These are phyloP conservation scores for Tardiomyces depauwii DNA, from an alignment of 1,139 yeast species.

Conservation along the genomic window DNA sequence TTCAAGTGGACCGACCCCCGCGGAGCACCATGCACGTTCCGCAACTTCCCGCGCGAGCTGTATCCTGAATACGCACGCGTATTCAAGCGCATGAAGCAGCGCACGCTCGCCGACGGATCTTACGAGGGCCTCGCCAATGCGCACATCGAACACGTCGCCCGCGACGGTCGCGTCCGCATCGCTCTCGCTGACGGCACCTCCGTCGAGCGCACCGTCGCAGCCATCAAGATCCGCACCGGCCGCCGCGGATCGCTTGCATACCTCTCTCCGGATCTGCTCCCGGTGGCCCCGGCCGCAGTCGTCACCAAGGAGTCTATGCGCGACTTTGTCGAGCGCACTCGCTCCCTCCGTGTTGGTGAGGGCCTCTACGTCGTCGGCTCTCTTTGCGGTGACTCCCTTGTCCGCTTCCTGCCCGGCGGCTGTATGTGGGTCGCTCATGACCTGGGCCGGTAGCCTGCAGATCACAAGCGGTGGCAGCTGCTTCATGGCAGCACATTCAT, in stretches of 20 bases:
- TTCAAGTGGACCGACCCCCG: constrained; percentile 19
- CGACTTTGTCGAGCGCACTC: not conserved
- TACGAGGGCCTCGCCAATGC: constrained; percentile 24
- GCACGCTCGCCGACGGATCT: constrained; percentile 1
- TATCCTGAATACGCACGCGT: constrained; percentile 25
- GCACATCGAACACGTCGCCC: constrained; percentile 11
- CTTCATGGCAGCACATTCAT: no score
- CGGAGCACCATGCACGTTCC: constrained; percentile 18
- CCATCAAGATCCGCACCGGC: constrained; percentile 18
- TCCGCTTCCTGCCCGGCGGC: constrained; percentile 22
- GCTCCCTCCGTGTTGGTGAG: not conserved
- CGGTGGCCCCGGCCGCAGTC: not conserved
- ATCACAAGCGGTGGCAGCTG: no score
- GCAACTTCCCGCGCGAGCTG: constrained; percentile 21
- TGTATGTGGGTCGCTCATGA: constrained; percentile 18
- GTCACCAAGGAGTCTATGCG: constrained; percentile 1
- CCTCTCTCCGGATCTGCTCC: not conserved
- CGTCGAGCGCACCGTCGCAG: constrained; percentile 8
- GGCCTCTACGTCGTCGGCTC: constrained; percentile 21
- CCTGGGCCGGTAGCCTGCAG: constrained; percentile 1
- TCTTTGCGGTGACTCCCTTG: constrained; percentile 24
- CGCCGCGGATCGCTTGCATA: constrained; percentile 20
- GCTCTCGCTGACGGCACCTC: constrained; percentile 9
- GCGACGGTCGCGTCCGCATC: constrained; percentile 13
- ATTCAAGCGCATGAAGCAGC: constrained; percentile 17